Conservation (phyloP, 805 yeast genomes). For the Saitoella complicata region DNA sequence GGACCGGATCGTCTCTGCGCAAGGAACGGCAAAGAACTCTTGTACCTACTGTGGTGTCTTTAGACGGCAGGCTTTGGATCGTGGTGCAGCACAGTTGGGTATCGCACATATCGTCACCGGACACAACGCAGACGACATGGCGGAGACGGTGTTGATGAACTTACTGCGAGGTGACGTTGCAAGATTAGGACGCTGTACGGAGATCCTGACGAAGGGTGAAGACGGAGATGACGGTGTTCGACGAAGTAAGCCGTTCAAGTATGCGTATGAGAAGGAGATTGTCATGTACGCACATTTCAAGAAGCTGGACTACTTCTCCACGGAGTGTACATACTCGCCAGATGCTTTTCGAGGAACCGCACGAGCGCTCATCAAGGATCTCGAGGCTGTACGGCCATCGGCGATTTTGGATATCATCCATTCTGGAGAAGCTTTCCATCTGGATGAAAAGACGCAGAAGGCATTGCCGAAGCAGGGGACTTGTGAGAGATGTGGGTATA, state of each 20-base stretch:
- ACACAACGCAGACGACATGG: constrained; percentile 98
- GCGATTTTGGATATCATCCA: constrained; percentile 88
- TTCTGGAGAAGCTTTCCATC: constrained; percentile 66
- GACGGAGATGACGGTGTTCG: constrained; percentile 71
- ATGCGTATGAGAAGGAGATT: constrained; percentile 90
- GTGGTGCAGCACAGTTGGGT: constrained; percentile 80
- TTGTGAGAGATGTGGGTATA: constrained; percentile 82
- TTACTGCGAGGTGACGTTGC: constrained; percentile 91
- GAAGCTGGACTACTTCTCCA: constrained; percentile 84
- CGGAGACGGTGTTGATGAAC: constrained; percentile 94
- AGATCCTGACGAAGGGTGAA: constrained; percentile 58
- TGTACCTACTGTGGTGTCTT: constrained; percentile 98
- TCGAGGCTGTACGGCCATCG: constrained; percentile 81
- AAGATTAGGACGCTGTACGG: constrained; percentile 72
- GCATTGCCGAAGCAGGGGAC: constrained; percentile 29
- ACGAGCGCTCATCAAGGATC: constrained; percentile 71
- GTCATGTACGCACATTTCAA: constrained; percentile 94
- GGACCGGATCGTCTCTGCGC: constrained; percentile 93
- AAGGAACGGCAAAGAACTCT: constrained; percentile 70
- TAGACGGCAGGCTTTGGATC: constrained; percentile 86
- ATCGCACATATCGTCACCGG: constrained; percentile 92
- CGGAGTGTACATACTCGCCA: constrained; percentile 96
- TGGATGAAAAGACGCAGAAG: not conserved
- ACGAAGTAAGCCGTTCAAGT: constrained; percentile 90
- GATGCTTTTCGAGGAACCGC: constrained; percentile 98